Conservation (phyloP, 1,139 yeast species). For the Taiozyma sp. region DNA sequence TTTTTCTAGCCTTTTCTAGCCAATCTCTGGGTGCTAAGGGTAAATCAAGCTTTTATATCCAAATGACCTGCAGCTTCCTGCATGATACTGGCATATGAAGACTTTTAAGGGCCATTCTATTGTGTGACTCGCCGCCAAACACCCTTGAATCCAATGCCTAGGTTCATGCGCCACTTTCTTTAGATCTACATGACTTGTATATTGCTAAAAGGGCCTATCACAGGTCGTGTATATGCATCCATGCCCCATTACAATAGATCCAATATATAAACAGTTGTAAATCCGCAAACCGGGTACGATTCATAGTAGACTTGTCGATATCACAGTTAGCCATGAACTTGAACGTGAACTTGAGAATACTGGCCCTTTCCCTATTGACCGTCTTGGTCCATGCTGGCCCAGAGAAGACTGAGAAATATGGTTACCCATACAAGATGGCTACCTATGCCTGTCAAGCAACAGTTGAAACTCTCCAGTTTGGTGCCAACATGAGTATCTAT, state of each 20-base stretch:
- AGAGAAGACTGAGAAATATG: constrained; percentile 1
- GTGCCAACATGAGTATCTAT: constrained; percentile 2
- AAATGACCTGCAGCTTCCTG: background rate
- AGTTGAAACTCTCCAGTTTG: background rate
- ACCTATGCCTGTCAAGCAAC: background rate
- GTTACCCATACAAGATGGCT: constrained; percentile 1
- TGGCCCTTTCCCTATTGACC: background rate
- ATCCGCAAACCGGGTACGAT: background rate
- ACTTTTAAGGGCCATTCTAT: background rate
- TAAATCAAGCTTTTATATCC: too few relatives aligned
- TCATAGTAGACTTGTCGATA: too few relatives aligned
- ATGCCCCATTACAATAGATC: background rate
- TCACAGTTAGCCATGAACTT: background rate
- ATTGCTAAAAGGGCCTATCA: background rate
- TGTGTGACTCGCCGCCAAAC: too few relatives aligned
- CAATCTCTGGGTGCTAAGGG: background rate
- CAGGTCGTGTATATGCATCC: background rate
- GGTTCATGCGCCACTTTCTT: background rate
- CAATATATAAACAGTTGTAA: background rate
- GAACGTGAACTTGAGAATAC: background rate
- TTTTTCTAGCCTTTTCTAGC: background rate
- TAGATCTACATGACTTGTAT: background rate
- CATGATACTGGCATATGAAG: background rate
- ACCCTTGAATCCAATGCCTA: background rate
- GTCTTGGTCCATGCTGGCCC: background rate